These are phyloP conservation scores for Phaeoacremonium minimum DNA, from an alignment of 2,329 filamentous ascomycete species.

Conservation along the genomic window DNA sequence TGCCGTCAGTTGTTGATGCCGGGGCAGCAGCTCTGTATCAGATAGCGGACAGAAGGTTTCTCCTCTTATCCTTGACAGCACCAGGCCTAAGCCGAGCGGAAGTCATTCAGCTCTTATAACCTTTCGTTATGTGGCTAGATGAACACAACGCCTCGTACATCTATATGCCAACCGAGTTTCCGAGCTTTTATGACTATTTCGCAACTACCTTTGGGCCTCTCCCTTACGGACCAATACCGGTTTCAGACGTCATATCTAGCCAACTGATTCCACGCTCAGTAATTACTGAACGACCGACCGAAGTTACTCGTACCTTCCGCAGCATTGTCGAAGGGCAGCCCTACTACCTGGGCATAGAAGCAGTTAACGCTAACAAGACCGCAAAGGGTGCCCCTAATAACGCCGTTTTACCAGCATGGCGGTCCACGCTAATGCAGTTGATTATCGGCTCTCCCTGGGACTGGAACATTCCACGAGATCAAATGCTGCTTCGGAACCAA, in stretches of 20 bases:
- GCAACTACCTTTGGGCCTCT: conserved; percentile 27
- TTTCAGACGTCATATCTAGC: conserved; percentile 26
- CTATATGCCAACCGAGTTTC: conserved; percentile 18
- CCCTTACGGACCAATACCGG: conserved; percentile 24
- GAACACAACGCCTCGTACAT: conserved; percentile 17
- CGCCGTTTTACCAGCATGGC: conserved; percentile 32
- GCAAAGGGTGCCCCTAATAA: conserved; percentile 23
- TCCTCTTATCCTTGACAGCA: conserved; percentile 21
- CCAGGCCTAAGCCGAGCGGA: conserved; percentile 16
- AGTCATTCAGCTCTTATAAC: conserved; percentile 20
- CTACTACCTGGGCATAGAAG: conserved; percentile 20
- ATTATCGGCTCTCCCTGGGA: conserved; percentile 20
- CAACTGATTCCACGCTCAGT: conserved; percentile 27
- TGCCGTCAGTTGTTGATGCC: too few relatives aligned
- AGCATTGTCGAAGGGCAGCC: conserved; percentile 22
- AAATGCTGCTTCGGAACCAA: conserved; percentile 19
- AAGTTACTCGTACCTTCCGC: conserved; percentile 19
- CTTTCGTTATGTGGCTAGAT: conserved; percentile 21
- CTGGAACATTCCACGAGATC: conserved; percentile 12
- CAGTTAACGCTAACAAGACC: conserved; percentile 24
- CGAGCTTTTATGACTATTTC: conserved; percentile 26
- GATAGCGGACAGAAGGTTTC: too few relatives aligned
- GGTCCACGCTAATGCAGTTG: conserved; percentile 24
- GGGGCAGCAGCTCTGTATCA: too few relatives aligned
- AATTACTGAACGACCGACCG: conserved; percentile 22